Base-by-base conservation (phyloP, 805 yeast genomes). In the Dipodascus geniculatus region DNA sequence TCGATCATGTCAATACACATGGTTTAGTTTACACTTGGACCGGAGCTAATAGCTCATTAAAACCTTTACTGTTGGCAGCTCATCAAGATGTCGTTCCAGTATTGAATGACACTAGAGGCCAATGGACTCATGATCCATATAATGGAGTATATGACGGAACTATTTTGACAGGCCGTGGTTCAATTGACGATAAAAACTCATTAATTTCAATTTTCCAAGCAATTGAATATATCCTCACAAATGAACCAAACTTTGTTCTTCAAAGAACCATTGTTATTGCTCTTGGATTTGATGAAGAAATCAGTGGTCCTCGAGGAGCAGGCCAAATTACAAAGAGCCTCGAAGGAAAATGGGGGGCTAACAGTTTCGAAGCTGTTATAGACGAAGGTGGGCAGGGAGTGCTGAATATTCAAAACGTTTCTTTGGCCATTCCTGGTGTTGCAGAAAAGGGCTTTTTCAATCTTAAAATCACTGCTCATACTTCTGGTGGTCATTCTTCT, bases 211-310 rank as follows among this genome's bases (percentile, higher is more conserved):
- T 83, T 50, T 64, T 86, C 63, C 90, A 85, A 64, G 74, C 89
- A 1, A 65, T 79, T n/a, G 87, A 83, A 61, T 66, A 70, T 51
- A 66, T 84, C 33, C 62, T 85, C 24, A 14, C 3, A n/a, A 23
- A 14, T 20, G 60, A 68, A 33, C 74, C 73, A 19, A 81, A 74
- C 1, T 84, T 74, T 68, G 54, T 63, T 48, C 87, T 89, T n/a
- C 65, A 73, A 52, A 78, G 95, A 66, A 75, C 87, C 1, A 65
- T 85, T 16, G 57, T 87, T 9, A 63, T 83, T 1, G 80, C 86
- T 0, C 79, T 82, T 62, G 95, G 95, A 1, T 84, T 79, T 59
- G 95, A 87, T 63, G 96, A 87, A 69, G 96, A 87, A 64, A 75
- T 78, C 42, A 73, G 78, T 38, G 95, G 95, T 3, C 55, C 58